phyloP scores from a whole-genome alignment of 345 rosid genomes.

The Bruguiera sexangula region DNA sequence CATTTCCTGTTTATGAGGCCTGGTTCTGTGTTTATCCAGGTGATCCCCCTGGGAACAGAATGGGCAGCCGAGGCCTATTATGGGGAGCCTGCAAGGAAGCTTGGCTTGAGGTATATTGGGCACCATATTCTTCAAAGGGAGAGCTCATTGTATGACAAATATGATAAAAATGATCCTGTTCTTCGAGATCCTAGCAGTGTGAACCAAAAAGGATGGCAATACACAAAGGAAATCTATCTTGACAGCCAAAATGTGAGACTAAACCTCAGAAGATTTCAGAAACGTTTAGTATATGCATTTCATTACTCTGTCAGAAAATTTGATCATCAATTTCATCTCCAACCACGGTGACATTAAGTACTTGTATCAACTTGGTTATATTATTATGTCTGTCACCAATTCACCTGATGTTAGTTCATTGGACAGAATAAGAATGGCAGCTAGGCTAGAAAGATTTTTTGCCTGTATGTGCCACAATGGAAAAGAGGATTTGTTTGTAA shows the following conservation, averaged over 20 bases:
- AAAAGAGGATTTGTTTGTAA: constrained; percentile 4
- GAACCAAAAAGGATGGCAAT: constrained; percentile 65
- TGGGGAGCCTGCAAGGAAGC: constrained; percentile 73
- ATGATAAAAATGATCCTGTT: constrained; percentile 55
- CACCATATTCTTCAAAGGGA: constrained; percentile 57
- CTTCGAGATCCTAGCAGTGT: constrained; percentile 61
- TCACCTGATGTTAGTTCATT: constrained; percentile 1
- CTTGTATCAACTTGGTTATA: background rate
- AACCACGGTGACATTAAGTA: background rate
- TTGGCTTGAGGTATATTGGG: constrained; percentile 63
- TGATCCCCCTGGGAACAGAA: constrained; percentile 73
- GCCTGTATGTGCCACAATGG: no score
- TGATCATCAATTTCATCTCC: constrained; percentile 2
- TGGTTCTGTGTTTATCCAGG: constrained; percentile 65
- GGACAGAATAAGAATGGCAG: background rate
- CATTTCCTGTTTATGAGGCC: constrained; percentile 79
- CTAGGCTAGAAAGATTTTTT: background rate
- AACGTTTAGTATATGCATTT: constrained; percentile 51
- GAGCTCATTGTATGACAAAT: constrained; percentile 61
- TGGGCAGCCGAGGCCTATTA: constrained; percentile 91
- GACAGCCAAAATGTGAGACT: constrained; percentile 62
- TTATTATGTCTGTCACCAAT: constrained; percentile 6
- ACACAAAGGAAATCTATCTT: constrained; percentile 68
- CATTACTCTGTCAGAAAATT: constrained; percentile 29
- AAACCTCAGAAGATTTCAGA: constrained; percentile 52